Percentiles rank a stretch among this genome's conserved stretches.
These are phyloP conservation scores for Amaranthus cruentus DNA, from an alignment of 148 eudicot species.

Conservation along the genomic window DNA sequence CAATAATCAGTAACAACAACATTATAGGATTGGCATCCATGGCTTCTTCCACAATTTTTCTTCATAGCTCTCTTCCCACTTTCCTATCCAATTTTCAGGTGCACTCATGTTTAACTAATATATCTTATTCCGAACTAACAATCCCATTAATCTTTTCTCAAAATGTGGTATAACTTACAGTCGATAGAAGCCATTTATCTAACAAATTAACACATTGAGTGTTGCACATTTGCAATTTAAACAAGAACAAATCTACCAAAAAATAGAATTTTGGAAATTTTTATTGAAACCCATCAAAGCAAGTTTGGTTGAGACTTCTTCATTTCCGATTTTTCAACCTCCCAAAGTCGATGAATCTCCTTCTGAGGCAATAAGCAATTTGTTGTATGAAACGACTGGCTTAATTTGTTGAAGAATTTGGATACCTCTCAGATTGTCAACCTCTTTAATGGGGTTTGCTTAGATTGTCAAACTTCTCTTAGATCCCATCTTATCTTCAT, in stretches of 20 bases:
- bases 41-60: constrained; percentile 34
- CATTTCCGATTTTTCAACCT: constrained; percentile 55
- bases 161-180: too few relatives aligned
- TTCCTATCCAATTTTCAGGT: constrained; percentile 39
- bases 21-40: constrained; percentile 15
- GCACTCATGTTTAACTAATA: neutral
- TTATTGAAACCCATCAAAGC: constrained; percentile 15
- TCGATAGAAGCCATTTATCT: neutral
- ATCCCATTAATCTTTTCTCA: neutral
- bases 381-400: neutral
- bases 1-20: neutral
- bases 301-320: constrained; percentile 26
- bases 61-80: constrained; percentile 31
- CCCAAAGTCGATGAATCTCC: constrained; percentile 35
- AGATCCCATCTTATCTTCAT: too few relatives aligned
- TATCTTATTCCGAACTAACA: too few relatives aligned
- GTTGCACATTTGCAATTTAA: constrained; percentile 23
- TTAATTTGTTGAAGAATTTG: too few relatives aligned
- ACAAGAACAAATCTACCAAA: constrained; percentile 20
- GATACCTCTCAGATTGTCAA: too few relatives aligned
- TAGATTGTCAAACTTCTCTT: too few relatives aligned
- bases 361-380: constrained; percentile 35
- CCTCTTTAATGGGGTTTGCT: too few relatives aligned
- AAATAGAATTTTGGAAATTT: constrained; percentile 1
- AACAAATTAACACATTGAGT: constrained; percentile 1